These are phyloP conservation scores for Phaseolus lunatus DNA, from an alignment of 306 rosid species.

Conservation along the genomic window DNA sequence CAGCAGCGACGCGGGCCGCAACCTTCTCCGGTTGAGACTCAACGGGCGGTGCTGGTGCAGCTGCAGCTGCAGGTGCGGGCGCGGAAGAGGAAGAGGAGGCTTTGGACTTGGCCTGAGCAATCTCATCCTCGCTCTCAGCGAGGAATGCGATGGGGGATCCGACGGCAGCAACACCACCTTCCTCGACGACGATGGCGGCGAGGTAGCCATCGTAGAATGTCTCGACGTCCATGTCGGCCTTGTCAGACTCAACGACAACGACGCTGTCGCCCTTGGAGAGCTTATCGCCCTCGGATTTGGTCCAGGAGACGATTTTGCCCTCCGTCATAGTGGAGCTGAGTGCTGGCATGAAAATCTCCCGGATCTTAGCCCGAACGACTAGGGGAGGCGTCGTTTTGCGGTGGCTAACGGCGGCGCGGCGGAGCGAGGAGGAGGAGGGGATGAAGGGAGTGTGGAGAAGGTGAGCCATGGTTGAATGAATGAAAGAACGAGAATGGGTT, in stretches of 20 bases:
- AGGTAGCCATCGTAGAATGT: conserved; percentile 94
- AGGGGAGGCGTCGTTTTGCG: not conserved
- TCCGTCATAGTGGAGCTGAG: conserved; percentile 98
- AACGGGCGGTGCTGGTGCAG: not conserved
- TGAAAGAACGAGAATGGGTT: not conserved
- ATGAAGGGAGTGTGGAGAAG: conserved; percentile 73
- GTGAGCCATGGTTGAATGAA: conserved; percentile 74
- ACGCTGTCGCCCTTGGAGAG: conserved; percentile 96
- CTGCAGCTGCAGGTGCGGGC: not conserved
- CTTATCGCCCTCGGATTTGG: conserved; percentile 92
- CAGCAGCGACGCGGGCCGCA: conserved; percentile 27
- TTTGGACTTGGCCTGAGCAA: conserved; percentile 73
- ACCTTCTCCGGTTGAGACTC: conserved; percentile 47
- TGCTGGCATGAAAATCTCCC: conserved; percentile 99
- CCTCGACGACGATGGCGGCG: conserved; percentile 95
- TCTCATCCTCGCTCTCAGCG: conserved; percentile 89
- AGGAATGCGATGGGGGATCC: conserved; percentile 92
- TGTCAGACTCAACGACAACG: conserved; percentile 97
- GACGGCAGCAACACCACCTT: conserved; percentile 83
- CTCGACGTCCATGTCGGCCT: conserved; percentile 99
- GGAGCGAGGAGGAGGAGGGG: conserved; percentile 39
- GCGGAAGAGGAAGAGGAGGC: conserved; percentile 49
- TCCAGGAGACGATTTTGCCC: conserved; percentile 96
- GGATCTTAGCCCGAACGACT: conserved; percentile 78
- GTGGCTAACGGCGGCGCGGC: conserved; percentile 26